phyloP scores from a whole-genome alignment of 2,329 filamentous ascomycete species.

The Shiraia sp. region DNA sequence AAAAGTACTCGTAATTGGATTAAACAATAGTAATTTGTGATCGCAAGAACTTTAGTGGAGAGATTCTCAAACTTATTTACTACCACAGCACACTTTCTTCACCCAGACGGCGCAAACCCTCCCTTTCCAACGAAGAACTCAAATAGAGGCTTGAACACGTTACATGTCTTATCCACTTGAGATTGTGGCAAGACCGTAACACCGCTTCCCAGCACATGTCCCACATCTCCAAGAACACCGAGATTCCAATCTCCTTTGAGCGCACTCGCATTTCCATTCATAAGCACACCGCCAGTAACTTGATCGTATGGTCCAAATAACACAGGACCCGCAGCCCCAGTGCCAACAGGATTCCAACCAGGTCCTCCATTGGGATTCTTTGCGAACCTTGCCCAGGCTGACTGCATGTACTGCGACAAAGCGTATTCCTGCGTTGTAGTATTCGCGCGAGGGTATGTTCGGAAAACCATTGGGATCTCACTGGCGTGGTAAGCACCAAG shows the following conservation, averaged over 20 bases:
- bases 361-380: slow-evolving; percentile 29
- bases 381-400: slow-evolving; percentile 33
- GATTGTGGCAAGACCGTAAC: slow-evolving; percentile 21
- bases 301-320: slow-evolving; percentile 17
- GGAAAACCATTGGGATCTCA: slow-evolving; percentile 29
- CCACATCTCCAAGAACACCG: slow-evolving; percentile 22
- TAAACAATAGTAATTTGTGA: too few species aligned
- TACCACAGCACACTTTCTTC: too few species aligned
- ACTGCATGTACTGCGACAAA: slow-evolving; percentile 22
- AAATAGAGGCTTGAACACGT: slow-evolving; percentile 16
- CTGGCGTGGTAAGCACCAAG: slow-evolving; percentile 26
- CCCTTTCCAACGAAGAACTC: slow-evolving; percentile 16
- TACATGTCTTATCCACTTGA: slow-evolving; percentile 17
- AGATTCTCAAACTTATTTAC: too few species aligned
- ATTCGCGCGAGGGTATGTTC: slow-evolving; percentile 19
- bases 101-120: slow-evolving; percentile 11
- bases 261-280: slow-evolving; percentile 3
- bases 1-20: too few species aligned
- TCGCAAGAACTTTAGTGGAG: too few species aligned
- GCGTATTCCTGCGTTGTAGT: slow-evolving; percentile 24
- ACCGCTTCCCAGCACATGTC: slow-evolving; percentile 16
- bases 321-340: slow-evolving; percentile 13
- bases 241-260: slow-evolving; percentile 18
- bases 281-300: slow-evolving; percentile 8
- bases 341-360: slow-evolving; percentile 27